Base-by-base conservation (phyloP, 345 rosid genomes). In the Sisymbrium irio region DNA sequence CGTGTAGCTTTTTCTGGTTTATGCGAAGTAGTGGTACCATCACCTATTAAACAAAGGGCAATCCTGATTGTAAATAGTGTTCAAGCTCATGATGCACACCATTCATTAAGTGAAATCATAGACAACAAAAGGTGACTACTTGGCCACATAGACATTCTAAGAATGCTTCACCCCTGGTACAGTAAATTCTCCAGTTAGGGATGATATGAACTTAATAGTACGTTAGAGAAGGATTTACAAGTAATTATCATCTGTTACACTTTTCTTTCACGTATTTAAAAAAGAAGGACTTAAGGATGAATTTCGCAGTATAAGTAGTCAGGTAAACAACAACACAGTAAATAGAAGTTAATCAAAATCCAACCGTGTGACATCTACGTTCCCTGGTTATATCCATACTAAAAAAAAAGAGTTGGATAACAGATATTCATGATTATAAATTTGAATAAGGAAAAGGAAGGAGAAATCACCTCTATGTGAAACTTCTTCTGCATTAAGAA, bases 401-500 rank as follows among this genome's bases (percentile, higher is more conserved):
- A 30, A 64, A 63, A 32, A 18, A 62, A 53, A 63, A 41, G 6
- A 44, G 28, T 53, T 42, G 4, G 1, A 63, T 19, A 36, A 42
- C 28, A 44, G 40, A 42, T 42, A 40, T 42, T 33, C 71, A 63
- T 42, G 47, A 56, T 25, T 25, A 17, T 17, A 47, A 61, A 1
- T 37, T 39, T 56, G 30, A 32, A 36, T 55, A 66, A 32, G 46
- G 3, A 59, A 65, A 61, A 42, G 67, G 77, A 60, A 39, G 71
- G 57, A 60, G 65, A 27, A 65, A 82, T 75, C 83, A 91, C 94
- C 62, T 79, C 78, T 72, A 72, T 72, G 20, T 69, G 85, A 82
- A 80, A 65, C 55, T 68, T 78, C 72, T 42, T 69, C 87, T 46
- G 71, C 84, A 55, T 77, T 73, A 57, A 91, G 85, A 85, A 86